phyloP scores from a whole-genome alignment of 1,284 basidiomycete species.

The Quambalaria eucalypti region DNA sequence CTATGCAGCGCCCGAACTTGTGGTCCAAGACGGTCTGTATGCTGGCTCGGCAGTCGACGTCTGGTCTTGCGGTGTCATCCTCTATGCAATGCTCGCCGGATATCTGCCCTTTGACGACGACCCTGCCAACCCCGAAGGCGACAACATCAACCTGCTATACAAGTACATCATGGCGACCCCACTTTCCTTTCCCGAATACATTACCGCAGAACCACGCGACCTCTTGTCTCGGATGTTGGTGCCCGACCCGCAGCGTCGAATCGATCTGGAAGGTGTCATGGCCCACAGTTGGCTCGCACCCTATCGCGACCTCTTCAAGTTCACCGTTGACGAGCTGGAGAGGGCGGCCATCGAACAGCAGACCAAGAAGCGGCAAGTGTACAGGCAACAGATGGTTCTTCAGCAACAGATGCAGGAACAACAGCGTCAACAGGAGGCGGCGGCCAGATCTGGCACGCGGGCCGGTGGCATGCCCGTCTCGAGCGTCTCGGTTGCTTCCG shows the following conservation, averaged over 20 bases:
- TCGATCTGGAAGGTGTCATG: slow-evolving; percentile 42
- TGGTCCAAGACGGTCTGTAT: slow-evolving; percentile 93
- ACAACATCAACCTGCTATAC: slow-evolving; percentile 99
- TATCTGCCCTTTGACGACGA: slow-evolving; percentile 99
- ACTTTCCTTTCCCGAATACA: slow-evolving; percentile 45
- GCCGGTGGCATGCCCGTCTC: not conserved
- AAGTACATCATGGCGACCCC: slow-evolving; percentile 75
- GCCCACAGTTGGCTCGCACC: slow-evolving; percentile 43
- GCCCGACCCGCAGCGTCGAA: slow-evolving; percentile 37
- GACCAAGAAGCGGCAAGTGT: slow-evolving; percentile 43
- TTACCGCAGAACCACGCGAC: slow-evolving; percentile 41
- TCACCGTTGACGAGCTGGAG: slow-evolving; percentile 44
- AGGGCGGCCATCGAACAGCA: slow-evolving; percentile 45
- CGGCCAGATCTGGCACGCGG: not conserved
- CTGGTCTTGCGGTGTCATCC: slow-evolving; percentile 97
- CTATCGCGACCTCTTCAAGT: slow-evolving; percentile 45
- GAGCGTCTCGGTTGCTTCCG: not conserved
- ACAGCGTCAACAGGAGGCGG: slow-evolving; percentile 19
- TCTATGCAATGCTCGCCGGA: slow-evolving; percentile 98
- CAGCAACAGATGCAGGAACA: slow-evolving; percentile 43
- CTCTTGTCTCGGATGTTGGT: slow-evolving; percentile 43
- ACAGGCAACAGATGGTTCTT: slow-evolving; percentile 44
- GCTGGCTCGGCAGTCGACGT: slow-evolving; percentile 98
- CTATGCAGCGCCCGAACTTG: slow-evolving; percentile 97
- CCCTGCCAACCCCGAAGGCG: slow-evolving; percentile 93